phyloP scores from a whole-genome alignment of 345 rosid genomes.

The Eutrema yunnanense region DNA sequence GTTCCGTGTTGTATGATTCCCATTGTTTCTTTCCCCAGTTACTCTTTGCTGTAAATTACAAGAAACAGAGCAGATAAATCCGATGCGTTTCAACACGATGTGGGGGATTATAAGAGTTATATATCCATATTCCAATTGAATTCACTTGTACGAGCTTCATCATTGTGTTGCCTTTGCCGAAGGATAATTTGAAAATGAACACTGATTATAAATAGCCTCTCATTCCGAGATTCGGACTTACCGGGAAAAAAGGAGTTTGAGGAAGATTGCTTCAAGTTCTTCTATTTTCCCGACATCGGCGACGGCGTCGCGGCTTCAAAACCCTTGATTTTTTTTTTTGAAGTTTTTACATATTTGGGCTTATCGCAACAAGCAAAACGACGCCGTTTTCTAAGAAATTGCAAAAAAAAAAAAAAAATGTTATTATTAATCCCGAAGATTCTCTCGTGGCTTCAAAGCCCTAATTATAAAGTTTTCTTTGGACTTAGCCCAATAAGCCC shows the following conservation, averaged over 20 bases:
- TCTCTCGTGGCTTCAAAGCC: neutral
- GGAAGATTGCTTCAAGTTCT: neutral
- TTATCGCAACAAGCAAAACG: neutral
- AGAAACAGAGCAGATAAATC: neutral
- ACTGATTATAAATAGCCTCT: neutral
- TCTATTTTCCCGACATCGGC: conserved; percentile 17
- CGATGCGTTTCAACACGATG: neutral
- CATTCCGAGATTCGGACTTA: neutral
- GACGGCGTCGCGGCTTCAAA: conserved; percentile 25
- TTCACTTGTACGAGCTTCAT: neutral
- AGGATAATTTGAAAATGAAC: neutral
- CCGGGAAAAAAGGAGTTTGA: neutral
- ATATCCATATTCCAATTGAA: neutral
- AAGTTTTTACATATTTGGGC: conserved; percentile 4
- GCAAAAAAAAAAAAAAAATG: no score
- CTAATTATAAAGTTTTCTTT: neutral
- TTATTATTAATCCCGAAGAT: no score
- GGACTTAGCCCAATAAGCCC: neutral
- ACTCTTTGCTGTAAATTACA: neutral
- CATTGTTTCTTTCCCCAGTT: conserved; percentile 28
- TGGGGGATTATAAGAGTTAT: neutral
- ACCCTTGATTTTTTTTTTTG: neutral
- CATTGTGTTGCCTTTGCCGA: neutral
- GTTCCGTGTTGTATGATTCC: conserved; percentile 63
- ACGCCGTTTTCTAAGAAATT: neutral